A percentile compares a stretch with the other conserved stretches of the same genome.
phyloP scores from a whole-genome alignment of 768 basidiomycete species.

The Glaciozyma antarctica region DNA sequence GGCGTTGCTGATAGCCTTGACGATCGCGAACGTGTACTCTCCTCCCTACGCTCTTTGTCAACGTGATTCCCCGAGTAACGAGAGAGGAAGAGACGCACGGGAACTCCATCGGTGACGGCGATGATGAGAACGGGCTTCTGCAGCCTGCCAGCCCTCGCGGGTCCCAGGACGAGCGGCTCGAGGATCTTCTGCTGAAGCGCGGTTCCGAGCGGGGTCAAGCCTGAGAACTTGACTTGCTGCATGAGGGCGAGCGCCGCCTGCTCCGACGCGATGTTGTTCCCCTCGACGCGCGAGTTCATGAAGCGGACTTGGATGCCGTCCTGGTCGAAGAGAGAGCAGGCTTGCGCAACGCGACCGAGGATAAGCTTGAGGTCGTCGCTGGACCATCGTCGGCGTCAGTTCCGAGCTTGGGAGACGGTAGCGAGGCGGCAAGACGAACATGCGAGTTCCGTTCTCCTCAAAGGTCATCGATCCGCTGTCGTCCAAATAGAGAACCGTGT shows the following conservation, averaged over 20 bases:
- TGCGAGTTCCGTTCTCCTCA: constrained; percentile 43
- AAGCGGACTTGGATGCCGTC: constrained; percentile 43
- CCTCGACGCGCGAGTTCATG: constrained; percentile 42
- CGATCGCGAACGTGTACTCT: constrained; percentile 15
- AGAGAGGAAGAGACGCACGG: not conserved
- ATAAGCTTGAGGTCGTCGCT: constrained; percentile 42
- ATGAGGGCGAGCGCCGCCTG: constrained; percentile 38
- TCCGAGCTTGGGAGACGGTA: no score
- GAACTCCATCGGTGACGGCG: constrained; percentile 31
- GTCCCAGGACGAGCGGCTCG: constrained; percentile 42
- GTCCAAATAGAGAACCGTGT: not conserved
- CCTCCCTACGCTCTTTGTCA: not conserved
- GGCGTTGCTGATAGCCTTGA: constrained; percentile 19
- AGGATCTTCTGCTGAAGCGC: constrained; percentile 41
- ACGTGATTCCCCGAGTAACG: no score
- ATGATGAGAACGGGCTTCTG: constrained; percentile 44
- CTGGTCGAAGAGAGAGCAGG: constrained; percentile 27
- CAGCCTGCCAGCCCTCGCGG: constrained; percentile 36
- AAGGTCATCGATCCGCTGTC: constrained; percentile 36
- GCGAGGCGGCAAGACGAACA: constrained; percentile 10
- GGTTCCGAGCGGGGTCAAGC: constrained; percentile 12
- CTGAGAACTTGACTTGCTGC: constrained; percentile 40
- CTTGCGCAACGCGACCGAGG: constrained; percentile 12
- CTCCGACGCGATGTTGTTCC: constrained; percentile 41
- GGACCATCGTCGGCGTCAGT: no score